A percentile compares a stretch with the other conserved stretches of the same genome.
Evolutionary conservation across 2,329 filamentous ascomycete genomes (phyloP).

Genomic region (Cladobotryum mycophilum): DNA sequence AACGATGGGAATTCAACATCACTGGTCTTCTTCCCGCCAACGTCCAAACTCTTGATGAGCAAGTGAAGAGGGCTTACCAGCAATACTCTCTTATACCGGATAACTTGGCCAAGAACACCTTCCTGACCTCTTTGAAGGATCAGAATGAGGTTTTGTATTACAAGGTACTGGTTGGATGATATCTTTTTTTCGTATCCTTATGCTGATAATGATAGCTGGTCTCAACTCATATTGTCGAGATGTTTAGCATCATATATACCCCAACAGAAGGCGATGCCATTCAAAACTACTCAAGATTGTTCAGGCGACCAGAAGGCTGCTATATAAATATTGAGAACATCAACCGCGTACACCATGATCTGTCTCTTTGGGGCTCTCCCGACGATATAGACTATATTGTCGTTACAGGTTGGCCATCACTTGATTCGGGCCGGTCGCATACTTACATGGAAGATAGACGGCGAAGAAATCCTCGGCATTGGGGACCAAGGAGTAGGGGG

Average conservation of each 20-base stretch:
- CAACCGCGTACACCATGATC: constrained; percentile 57
- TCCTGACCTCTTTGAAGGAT: constrained; percentile 76
- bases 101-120: constrained; percentile 77
- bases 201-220: constrained; percentile 47
- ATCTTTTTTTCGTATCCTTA: too few species aligned
- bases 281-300: constrained; percentile 72
- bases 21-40: constrained; percentile 66
- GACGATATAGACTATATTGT: constrained; percentile 87
- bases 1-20: constrained; percentile 64
- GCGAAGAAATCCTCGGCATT: constrained; percentile 74
- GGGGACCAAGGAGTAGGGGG: constrained; percentile 84
- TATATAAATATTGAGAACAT: constrained; percentile 69
- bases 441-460: constrained; percentile 33
- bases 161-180: constrained; percentile 42
- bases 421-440: not conserved
- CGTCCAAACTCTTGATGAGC: constrained; percentile 69
- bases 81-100: constrained; percentile 62
- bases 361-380: constrained; percentile 60
- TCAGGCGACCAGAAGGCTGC: constrained; percentile 72
- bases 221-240: constrained; percentile 72
- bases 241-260: constrained; percentile 88
- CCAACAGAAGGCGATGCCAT: constrained; percentile 88
- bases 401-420: constrained; percentile 56
- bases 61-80: constrained; percentile 69
- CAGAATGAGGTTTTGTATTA: constrained; percentile 83